Evolutionary conservation across 305 asterid species (phyloP), one percentile per base, ranked within the genome.

Genomic region (Rubia balearica): DNA sequence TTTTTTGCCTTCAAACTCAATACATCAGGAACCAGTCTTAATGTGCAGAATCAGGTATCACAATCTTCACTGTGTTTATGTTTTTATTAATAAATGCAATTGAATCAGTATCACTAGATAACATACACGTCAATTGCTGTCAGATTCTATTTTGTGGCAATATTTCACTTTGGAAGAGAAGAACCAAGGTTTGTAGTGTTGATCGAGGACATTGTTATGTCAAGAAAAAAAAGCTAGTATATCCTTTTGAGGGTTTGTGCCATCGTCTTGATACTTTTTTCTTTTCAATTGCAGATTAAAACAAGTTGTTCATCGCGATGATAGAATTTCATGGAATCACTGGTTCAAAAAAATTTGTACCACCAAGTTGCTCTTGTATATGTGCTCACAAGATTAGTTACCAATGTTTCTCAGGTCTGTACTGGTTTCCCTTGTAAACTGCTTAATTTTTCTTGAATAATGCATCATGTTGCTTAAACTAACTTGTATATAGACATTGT

Each of bases 291-390:
- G 72, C 82, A 92, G 96, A 75, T 83, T 88, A 86, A 90, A 87
- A 49, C 56, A 49, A 49, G 21, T 14, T 49, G 56, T 17, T 49
- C 21, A 17, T 55, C 84, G 77, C 67, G 84, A 67, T 75, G 85
- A 73, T 70, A 81, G 96, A 79, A 85, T 92, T 68, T 86, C 86
- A 57, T 90, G 98, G 96, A 77, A 81, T 36, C 84, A 85, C 81
- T 92, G 96, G 96, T 90, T 92, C 72, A 40, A 48, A 19, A 88
- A 87, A 82, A 57, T 84, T 66, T 89, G 71, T 91, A 86, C 78
- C 78, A 91, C 86, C 96, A 91, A 81, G 96, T 89, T 72, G 96
- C 98, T 16, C 80, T 87, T 71, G 94, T 88, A 62, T 91, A 91
- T 75, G 86, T 91, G 77, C 81, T 89, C 67, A 89, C 98, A 51